phyloP scores from a whole-genome alignment of 2,329 filamentous ascomycete species.

The Nannizziopsis arthrosporioides region DNA sequence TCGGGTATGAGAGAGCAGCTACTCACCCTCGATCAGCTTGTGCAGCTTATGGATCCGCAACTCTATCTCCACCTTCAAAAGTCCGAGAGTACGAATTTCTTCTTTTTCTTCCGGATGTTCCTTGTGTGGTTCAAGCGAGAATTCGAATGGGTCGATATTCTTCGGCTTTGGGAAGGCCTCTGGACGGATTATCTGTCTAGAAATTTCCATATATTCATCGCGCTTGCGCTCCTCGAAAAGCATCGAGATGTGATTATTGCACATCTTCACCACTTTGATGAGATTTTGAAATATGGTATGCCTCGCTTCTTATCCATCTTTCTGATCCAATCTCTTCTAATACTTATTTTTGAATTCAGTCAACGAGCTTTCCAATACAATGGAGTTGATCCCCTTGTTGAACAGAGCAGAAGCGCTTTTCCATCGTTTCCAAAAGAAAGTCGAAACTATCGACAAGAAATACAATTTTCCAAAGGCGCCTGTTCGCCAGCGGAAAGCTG shows the following conservation, averaged over 20 bases:
- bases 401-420: constrained; percentile 83
- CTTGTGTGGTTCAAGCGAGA: constrained; percentile 98
- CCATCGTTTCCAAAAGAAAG: constrained; percentile 71
- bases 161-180: constrained; percentile 79
- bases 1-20: constrained; percentile 92
- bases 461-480: constrained; percentile 61
- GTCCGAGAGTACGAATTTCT: constrained; percentile 95
- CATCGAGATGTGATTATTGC: constrained; percentile 94
- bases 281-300: constrained; percentile 86
- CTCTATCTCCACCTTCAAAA: constrained; percentile 81
- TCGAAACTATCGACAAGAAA: constrained; percentile 88
- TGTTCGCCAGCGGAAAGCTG: constrained; percentile 15
- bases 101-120: constrained; percentile 99
- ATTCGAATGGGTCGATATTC: constrained; percentile 76
- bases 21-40: constrained; percentile 79
- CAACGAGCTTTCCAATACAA: constrained; percentile 86
- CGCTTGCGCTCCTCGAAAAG: constrained; percentile 86
- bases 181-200: constrained; percentile 89
- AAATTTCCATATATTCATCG: constrained; percentile 90
- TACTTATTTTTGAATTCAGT: constrained; percentile 43
- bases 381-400: constrained; percentile 77
- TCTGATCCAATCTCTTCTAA: background rate
- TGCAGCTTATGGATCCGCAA: constrained; percentile 92
- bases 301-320: constrained; percentile 23
- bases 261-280: constrained; percentile 87